Percentiles rank a stretch among this genome's conserved stretches.
Evolutionary conservation across 768 basidiomycete species (phyloP).

Genomic region (Hericium rajendrae): DNA sequence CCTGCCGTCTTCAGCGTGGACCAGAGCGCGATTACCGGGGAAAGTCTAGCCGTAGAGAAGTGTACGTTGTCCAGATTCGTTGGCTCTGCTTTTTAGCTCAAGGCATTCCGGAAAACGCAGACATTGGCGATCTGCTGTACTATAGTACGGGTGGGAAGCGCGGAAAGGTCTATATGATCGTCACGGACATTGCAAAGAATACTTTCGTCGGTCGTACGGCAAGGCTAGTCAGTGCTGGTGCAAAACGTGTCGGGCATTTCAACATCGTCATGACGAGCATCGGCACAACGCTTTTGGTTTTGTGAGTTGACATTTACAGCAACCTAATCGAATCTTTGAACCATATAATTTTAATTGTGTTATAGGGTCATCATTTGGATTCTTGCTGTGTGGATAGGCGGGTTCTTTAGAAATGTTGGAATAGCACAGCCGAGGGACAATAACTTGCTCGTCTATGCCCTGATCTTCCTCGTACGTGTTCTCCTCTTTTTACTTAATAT

Average conservation of each 20-base stretch:
- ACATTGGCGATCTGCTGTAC: slow-evolving; percentile 31
- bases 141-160: slow-evolving; percentile 30
- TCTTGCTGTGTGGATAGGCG: slow-evolving; percentile 35
- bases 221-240: slow-evolving; percentile 29
- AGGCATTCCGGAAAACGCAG: not conserved
- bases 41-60: slow-evolving; percentile 38
- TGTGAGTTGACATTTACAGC: slow-evolving; percentile 13
- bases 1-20: slow-evolving; percentile 33
- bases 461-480: slow-evolving; percentile 27
- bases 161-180: slow-evolving; percentile 29
- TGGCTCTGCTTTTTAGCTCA: not conserved
- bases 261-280: slow-evolving; percentile 34
- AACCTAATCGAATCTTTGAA: not conserved
- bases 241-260: slow-evolving; percentile 33
- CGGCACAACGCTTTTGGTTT: slow-evolving; percentile 32
- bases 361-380: slow-evolving; percentile 29
- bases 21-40: slow-evolving; percentile 38
- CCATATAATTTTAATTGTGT: not conserved
- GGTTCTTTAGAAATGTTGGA: slow-evolving; percentile 28
- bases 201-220: slow-evolving; percentile 39
- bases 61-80: slow-evolving; percentile 10
- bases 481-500: not conserved
- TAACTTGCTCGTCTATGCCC: slow-evolving; percentile 34
- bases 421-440: slow-evolving; percentile 33
- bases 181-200: slow-evolving; percentile 26